These are phyloP conservation scores for Calophaca sinica DNA, from an alignment of 306 rosid species.

Conservation along the genomic window DNA sequence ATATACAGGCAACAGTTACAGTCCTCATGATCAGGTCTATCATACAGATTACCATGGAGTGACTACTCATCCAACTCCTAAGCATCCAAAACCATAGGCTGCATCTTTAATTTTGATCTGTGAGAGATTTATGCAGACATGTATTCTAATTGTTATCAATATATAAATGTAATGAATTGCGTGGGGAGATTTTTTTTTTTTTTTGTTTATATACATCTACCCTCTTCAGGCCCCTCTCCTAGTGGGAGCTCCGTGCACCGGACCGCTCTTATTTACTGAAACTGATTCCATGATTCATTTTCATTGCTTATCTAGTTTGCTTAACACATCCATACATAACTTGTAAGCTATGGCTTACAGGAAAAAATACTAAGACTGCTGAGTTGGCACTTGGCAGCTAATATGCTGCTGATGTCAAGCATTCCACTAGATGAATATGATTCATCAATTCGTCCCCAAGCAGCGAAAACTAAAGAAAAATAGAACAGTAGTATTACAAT, in stretches of 20 bases:
- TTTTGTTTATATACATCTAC: not conserved
- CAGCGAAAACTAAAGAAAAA: slow-evolving; percentile 7
- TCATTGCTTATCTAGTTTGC: slow-evolving; percentile 35
- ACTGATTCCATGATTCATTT: slow-evolving; percentile 34
- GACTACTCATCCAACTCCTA: slow-evolving; percentile 93
- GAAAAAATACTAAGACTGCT: slow-evolving; percentile 34
- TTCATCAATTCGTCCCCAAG: slow-evolving; percentile 34
- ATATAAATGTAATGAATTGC: slow-evolving; percentile 42
- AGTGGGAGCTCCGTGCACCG: no score
- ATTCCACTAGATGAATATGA: slow-evolving; percentile 34
- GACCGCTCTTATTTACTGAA: no score
- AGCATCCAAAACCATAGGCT: slow-evolving; percentile 73
- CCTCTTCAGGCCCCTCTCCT: no score
- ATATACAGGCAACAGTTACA: slow-evolving; percentile 46
- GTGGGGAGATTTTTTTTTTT: slow-evolving; percentile 1
- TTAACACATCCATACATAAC: slow-evolving; percentile 16
- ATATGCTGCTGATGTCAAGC: slow-evolving; percentile 22
- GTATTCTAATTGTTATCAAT: slow-evolving; percentile 46
- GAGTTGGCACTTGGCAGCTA: slow-evolving; percentile 18
- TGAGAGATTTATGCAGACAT: slow-evolving; percentile 47
- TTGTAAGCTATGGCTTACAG: slow-evolving; percentile 21
- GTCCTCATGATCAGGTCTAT: slow-evolving; percentile 63
- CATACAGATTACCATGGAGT: slow-evolving; percentile 92
- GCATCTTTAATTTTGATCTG: slow-evolving; percentile 40
- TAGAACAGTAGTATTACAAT: slow-evolving; percentile 41